Base-by-base conservation (phyloP, 164 flowering plant species). In the Vitis vinifera region DNA sequence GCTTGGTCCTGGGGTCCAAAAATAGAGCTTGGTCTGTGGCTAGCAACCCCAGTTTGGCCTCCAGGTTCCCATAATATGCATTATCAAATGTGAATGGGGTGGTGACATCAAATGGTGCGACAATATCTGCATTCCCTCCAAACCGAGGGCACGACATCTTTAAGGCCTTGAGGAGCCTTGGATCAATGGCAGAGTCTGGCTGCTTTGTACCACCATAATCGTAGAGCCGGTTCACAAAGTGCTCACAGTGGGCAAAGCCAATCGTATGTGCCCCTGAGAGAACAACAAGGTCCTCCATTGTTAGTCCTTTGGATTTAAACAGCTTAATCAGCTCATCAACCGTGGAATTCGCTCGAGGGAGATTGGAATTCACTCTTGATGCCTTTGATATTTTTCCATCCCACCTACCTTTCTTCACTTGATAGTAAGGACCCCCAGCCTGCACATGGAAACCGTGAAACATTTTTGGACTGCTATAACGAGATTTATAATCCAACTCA, bases 201-300 rank as follows among this genome's bases (percentile, higher is more conserved):
- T 83, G 62, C 10, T 76, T 81, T 0, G 90, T 81, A 19, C 91
- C 87, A 11, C 48, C 63, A 66, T 68, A 82, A 74, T 91, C 62
- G 71, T 95, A 95, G 47, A 95, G 81, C 9, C 97, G 73, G 65
- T 31, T 59, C 13, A 79, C 67, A 56, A 95, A 88, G 37, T 87
- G 82, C 31, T 78, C 63, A 72, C 98, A 95, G 67, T 91, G 98
- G 5, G 97, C 78, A 53, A 87, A 91, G 0, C 99, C 99, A 0
- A 95, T 88, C 0, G 99, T 85, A 68, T 95, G 99, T 0, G 99
- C 97, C 8, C 99, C 99, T 0, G 97, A 91, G 29, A 95, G 97
- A 10, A 82, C 90, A 1, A 95, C 98, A 0, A 95, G 73, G 81
- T 95, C 99, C 19, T 84, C 75, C 0, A 76, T 52, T 31, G 83